Base-by-base conservation (phyloP, 2,329 filamentous ascomycete genomes). In the Claviceps quebecensis region DNA sequence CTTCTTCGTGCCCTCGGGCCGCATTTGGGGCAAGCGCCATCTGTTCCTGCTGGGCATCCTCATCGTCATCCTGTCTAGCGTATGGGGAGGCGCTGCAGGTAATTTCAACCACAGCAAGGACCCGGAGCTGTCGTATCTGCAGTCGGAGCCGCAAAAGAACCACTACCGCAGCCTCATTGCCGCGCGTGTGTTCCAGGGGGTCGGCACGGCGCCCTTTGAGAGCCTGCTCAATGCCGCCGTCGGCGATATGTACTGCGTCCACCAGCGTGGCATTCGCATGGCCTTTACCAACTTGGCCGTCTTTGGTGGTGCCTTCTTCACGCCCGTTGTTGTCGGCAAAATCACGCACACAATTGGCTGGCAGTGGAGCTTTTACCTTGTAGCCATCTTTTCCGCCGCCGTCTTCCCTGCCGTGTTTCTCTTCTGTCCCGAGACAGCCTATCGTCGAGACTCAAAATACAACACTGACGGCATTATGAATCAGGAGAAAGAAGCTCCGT, bases 1-100 rank as follows among this genome's bases (percentile, higher is more conserved):
- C 65, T 74, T 96, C 56, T 90, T 90, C 67, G 89, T 96, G 2
- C 87, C 91, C 0, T 87, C 84, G 1, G 88, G 87, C 19, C 80
- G 90, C 52, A 84, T 96, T 56, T 96, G 87, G 86, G 91, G 91
- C 40, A 96, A 95, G 68, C 78, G 90, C 41, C 91, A 96, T 70
- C 70, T 89, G 16, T 96, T 95, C 65, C 68, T 96, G 26, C 59
- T 94, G 2, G 89, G 88, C 7, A 82, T 83, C 45, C 56, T 86
- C 47, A 74, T 95, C 53, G 75, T 95, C 59, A 76, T 94, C 43
- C 72, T 77, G 44, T 85, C 84, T 52, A 86, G 82, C 57, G 79
- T 77, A 6, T 96, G 90, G 90, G 89, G 80, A 23, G 87, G 87
- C 34, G 79, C 76, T 0, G 80, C 78, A 16, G 76, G 78, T 11